These are phyloP conservation scores for Casuarina glauca DNA, from an alignment of 306 rosid genomes.

Conservation along the genomic window DNA sequence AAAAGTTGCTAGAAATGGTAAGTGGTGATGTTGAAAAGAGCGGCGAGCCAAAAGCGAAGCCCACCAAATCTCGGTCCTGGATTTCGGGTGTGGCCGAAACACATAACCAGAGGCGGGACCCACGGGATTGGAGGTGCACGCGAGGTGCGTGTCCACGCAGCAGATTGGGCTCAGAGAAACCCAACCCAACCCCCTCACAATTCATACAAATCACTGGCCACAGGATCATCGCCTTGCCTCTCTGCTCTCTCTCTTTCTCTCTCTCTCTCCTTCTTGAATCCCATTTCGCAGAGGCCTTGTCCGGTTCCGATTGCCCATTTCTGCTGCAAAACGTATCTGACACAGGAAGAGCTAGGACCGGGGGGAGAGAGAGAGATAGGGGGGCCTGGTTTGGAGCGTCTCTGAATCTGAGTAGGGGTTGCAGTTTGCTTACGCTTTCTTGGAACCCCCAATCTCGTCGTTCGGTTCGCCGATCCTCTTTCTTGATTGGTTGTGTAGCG, in stretches of 20 bases:
- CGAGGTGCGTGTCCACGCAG: background rate
- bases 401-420: conserved; percentile 17
- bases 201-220: conserved; percentile 16
- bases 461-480: conserved; percentile 34
- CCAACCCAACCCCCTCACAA: background rate
- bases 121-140: background rate
- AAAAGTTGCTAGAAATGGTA: no score
- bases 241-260: conserved; percentile 15
- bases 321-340: conserved; percentile 5
- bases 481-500: no score
- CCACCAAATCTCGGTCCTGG: no score
- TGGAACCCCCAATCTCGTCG: conserved; percentile 26
- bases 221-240: conserved; percentile 8
- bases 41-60: no score
- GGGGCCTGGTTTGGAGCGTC: background rate
- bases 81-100: no score
- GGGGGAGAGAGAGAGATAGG: conserved; percentile 11
- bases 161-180: background rate
- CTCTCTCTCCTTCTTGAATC: background rate
- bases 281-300: conserved; percentile 17
- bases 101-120: no score
- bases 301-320: conserved; percentile 16
- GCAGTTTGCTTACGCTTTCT: conserved; percentile 3
- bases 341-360: conserved; percentile 3
- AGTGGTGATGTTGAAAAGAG: no score